Evolutionary conservation across 2,329 filamentous ascomycete genomes (phyloP).

Genomic region (Aspergillus pseudoviridinutans): DNA sequence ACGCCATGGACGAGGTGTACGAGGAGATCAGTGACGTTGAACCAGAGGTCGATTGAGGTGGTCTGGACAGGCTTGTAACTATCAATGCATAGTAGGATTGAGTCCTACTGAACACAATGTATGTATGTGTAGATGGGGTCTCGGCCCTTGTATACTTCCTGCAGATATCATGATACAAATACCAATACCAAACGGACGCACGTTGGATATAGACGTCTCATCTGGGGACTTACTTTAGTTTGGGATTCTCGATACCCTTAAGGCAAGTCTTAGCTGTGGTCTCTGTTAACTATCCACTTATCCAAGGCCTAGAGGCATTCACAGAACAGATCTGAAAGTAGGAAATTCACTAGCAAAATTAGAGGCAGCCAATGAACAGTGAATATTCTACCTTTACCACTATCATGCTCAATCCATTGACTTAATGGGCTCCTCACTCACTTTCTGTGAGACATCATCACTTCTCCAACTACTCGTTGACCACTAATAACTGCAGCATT

Average conservation of each 20-base stretch:
- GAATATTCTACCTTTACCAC: too few species aligned
- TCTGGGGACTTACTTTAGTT: too few species aligned
- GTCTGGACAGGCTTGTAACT: neutral
- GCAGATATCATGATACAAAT: neutral
- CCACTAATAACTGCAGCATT: neutral
- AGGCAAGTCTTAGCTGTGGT: too few species aligned
- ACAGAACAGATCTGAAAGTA: too few species aligned
- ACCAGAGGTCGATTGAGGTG: constrained; percentile 22
- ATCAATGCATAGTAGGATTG: neutral
- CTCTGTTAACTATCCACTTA: too few species aligned
- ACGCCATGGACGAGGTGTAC: constrained; percentile 44
- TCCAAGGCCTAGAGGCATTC: too few species aligned
- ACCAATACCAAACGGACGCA: neutral
- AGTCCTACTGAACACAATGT: neutral
- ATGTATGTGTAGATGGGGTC: neutral
- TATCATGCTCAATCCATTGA: too few species aligned
- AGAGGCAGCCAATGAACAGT: too few species aligned
- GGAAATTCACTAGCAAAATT: too few species aligned
- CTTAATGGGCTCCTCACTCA: too few species aligned
- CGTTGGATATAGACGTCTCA: neutral
- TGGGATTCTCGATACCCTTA: too few species aligned
- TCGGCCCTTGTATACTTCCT: neutral
- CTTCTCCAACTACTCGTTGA: neutral
- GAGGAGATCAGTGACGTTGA: constrained; percentile 37
- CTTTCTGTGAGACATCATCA: neutral